Evolutionary conservation across 768 basidiomycete species (phyloP), one percentile per base, ranked within the genome.

Genomic region (Russula sp.): DNA sequence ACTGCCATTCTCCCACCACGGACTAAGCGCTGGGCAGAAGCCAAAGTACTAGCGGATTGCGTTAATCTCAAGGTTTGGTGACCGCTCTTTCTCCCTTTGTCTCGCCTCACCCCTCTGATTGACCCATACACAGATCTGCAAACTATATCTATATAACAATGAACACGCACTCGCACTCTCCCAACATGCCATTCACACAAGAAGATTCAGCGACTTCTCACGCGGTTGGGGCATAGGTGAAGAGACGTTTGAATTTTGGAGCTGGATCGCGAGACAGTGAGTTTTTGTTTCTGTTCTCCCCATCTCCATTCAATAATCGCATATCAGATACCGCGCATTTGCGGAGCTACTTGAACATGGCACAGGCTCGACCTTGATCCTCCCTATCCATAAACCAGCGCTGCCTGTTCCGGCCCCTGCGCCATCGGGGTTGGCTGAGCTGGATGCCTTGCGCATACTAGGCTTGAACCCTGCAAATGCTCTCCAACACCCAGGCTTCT

Each of bases 1-100:
- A 88, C 88, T 2, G 85, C 85, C 5, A 88, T 90, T 53, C 75
- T 97, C 8, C 91, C 90, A 1, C 93, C 94, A 6, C 83, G 96
- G 9, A 98, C 94, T 1, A 99, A 98, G 71, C 81, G 96, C 35
- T 98, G 96, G 96, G 94, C 95, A 16, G 97, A 99, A 73, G 96
- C 96, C 3, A 97, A 95, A 72, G 97, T 98, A 2, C 80, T 98
- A 2, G 93, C 92, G 0, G 97, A 99, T 70, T 90, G 92, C 66
- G 86, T 98, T 64, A 90, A 87, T 61, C 78, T 97, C 70, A 95
- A 97, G 78, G 94, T 91, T 63, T 59, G 74, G 63, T 9, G 8
- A 35, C 62, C 14, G 14, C 10, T 7, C 46, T 20, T 34, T 18
- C 16, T 18, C 14, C 11, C 20, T 10, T 38, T 11, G 3, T 3